Base-by-base conservation (phyloP, 169 alveolate species). In the Plasmodium malariae region DNA sequence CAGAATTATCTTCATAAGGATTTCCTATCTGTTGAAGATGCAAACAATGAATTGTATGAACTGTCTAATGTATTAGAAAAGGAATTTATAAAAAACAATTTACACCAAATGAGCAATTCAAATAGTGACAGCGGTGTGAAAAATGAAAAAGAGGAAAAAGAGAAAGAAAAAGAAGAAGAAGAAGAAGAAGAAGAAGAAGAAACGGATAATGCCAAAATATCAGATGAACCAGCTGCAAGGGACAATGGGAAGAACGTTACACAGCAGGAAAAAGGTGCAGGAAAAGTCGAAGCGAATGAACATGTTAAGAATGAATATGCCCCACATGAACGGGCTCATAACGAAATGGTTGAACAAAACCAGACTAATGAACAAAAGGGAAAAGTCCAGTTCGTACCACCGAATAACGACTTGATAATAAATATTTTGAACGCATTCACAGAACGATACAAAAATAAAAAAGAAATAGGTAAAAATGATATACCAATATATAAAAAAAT, bases 381-480 rank as follows among this genome's bases (percentile, higher is more conserved):
- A 26, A 59, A 24, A 7, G 12, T 19, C 7, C 32, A 34, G 17
- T 86, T 86, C 40, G 48, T 55, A 30, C 92, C 92, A n/a, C 92
- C 92, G n/a, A 34, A 59, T 34, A 71, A 86, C 34, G 87, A 70
- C 17, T 74, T 86, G 21, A 70, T 86, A 7, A 57, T 86, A 69
- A 55, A 68, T 34, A 57, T 86, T 36, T 63, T 86, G 70, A 86
- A 86, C 55, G 51, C n/a, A 24, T 40, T 86, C 21, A 70, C 92
- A 11, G 55, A 57, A 32, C 7, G 54, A 26, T 86, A 86, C 30
- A 86, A 86, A 86, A 65, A 21, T 0, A 59, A 62, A 69, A 86
- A 70, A 70, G 55, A 49, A 40, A 68, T 86, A 55, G 6, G 12
- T 36, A 55, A 45, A 36, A 62, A 59, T 17, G 37, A 86, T 43